Percentiles rank a stretch among this genome's conserved stretches.
Evolutionary conservation across 371 early-diverging fungal species (phyloP).

Genomic region (Mortierella sp.): DNA sequence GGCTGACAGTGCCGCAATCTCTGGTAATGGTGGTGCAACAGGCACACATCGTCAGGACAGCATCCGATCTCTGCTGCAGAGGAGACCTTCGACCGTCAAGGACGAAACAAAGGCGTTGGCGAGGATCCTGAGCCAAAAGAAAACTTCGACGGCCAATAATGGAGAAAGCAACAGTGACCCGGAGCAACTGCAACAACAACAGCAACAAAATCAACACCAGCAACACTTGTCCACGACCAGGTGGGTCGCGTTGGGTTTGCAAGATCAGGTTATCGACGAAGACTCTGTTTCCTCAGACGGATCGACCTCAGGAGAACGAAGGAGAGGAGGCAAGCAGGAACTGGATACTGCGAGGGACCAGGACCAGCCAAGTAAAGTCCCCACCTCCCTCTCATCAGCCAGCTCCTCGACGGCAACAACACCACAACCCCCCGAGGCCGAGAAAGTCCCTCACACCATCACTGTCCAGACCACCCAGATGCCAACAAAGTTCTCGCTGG

Average conservation of each 20-base stretch:
- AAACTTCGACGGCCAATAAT: background rate
- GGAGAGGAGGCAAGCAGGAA: slow-evolving; percentile 29
- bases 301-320: slow-evolving; percentile 24
- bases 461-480: slow-evolving; percentile 45
- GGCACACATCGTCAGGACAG: slow-evolving; percentile 38
- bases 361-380: background rate
- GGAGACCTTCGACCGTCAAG: slow-evolving; percentile 56
- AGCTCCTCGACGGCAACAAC: slow-evolving; percentile 17
- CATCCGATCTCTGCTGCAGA: slow-evolving; percentile 52
- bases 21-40: background rate
- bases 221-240: slow-evolving; percentile 12
- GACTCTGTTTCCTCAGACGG: slow-evolving; percentile 46
- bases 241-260: slow-evolving; percentile 26
- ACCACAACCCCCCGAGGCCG: slow-evolving; percentile 23
- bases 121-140: slow-evolving; percentile 52
- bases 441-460: slow-evolving; percentile 47
- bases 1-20: background rate
- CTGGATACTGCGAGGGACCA: slow-evolving; percentile 10
- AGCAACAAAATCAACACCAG: slow-evolving; percentile 8
- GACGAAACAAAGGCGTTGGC: slow-evolving; percentile 58
- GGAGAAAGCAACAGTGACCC: slow-evolving; percentile 28
- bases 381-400: slow-evolving; percentile 8
- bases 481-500: slow-evolving; percentile 45
- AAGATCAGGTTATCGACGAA: slow-evolving; percentile 52
- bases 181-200: slow-evolving; percentile 12